Evolutionary conservation across 179 eudicot species (phyloP), one percentile per base, ranked within the genome.

Genomic region (Heliamphora pulchella): DNA sequence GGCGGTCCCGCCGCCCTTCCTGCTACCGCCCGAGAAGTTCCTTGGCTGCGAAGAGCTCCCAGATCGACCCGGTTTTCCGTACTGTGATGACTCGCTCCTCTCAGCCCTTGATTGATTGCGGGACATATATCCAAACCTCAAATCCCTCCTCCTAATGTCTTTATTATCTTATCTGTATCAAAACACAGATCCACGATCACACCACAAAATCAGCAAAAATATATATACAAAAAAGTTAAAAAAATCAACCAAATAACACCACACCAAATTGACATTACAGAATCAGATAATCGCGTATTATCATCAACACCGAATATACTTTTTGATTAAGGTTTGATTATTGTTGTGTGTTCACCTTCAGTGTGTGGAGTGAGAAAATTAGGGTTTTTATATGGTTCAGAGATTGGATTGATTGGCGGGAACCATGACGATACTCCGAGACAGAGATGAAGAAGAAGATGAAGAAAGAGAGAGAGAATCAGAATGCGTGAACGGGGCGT

Each of bases 61-160:
- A 55, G 88, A 86, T 90, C 92, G 91, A 71, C 90, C 89, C 74
- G 87, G 51, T 86, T 83, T 91, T 83, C 91, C 87, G 86, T 86
- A 83, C 80, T 87, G 89, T 47, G 84, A 75, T 73, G 89, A 82
- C 82, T 89, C 93, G 88, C 78, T 87, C 87, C 89, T 92, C 41
- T 90, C 94, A 77, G 82, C 86, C 86, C 91, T 89, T 80, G 88
- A 85, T 91, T 89, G 98, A 90, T 94, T 94, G 85, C 84, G 83
- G 97, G 94, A 91, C 98, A 94, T 94, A 92, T 78, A 92, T 88
- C 71, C 87, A 75, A 80, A 80, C 85, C 86, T 87, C 85, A 78
- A 80, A 71, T 63, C 59, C 79, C 74, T 39, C 43, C 78, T 58
- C 47, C 76, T 81, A 71, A 31, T 31, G 31, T 63, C 74, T 48